These are phyloP conservation scores for Hydrangea macrophylla DNA, from an alignment of 148 eudicot genomes.

Conservation along the genomic window DNA sequence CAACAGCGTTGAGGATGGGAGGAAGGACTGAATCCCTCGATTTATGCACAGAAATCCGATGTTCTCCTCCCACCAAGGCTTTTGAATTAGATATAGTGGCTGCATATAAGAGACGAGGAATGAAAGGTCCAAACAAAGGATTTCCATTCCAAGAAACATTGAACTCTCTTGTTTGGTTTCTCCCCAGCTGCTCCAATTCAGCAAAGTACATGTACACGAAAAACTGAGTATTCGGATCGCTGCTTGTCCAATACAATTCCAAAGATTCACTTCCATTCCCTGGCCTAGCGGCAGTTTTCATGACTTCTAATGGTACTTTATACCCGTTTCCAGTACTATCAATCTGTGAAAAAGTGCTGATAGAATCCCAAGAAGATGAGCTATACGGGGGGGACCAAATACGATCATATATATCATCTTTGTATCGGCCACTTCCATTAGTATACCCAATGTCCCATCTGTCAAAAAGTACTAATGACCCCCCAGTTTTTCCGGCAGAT, in stretches of 20 bases:
- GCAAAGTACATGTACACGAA: constrained; percentile 18
- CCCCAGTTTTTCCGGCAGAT: background rate
- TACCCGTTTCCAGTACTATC: constrained; percentile 16
- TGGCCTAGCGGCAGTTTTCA: constrained; percentile 9
- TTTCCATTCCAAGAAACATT: constrained; percentile 8
- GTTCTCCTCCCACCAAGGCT: constrained; percentile 8
- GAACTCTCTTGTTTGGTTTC: constrained; percentile 13
- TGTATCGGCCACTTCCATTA: constrained; percentile 9
- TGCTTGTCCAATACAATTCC: background rate
- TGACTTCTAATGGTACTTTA: constrained; percentile 6
- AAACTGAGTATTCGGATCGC: background rate
- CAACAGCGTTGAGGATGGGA: constrained; percentile 16
- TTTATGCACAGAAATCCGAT: background rate
- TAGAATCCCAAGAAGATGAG: constrained; percentile 3
- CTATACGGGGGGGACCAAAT: constrained; percentile 8
- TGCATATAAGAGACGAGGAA: background rate
- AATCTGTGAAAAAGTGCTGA: background rate
- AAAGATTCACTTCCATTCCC: background rate
- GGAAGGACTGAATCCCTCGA: background rate
- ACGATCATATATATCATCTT: constrained; percentile 17
- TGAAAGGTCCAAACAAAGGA: constrained; percentile 3
- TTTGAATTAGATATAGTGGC: constrained; percentile 2
- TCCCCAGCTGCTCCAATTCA: constrained; percentile 2
- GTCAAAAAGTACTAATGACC: constrained; percentile 5
- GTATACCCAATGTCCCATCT: constrained; percentile 8